These are phyloP conservation scores for Malassezia cuniculi DNA, from an alignment of 1,284 basidiomycete species.

Conservation along the genomic window DNA sequence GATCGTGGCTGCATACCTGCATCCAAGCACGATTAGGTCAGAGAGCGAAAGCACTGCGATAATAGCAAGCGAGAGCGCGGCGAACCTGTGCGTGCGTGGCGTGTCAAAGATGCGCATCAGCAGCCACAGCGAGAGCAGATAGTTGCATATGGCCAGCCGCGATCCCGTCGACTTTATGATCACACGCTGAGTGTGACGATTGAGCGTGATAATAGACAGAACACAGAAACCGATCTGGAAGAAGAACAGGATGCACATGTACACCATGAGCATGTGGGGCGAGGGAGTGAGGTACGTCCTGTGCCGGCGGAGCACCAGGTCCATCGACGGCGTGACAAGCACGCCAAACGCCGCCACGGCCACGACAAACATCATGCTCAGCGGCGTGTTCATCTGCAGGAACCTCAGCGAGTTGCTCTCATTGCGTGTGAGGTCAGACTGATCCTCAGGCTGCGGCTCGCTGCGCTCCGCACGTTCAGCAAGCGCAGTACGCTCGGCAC, in stretches of 20 bases:
- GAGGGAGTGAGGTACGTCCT: conserved; percentile 10
- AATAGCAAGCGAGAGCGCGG: conserved; percentile 21
- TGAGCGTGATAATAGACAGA: conserved; percentile 7
- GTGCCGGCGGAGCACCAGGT: conserved; percentile 9
- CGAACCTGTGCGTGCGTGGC: conserved; percentile 20
- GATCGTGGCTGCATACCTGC: conserved; percentile 39
- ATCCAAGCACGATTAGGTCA: conserved; percentile 24
- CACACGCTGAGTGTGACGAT: conserved; percentile 10
- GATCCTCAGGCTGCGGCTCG: no score
- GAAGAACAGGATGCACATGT: conserved; percentile 5
- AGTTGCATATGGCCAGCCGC: conserved; percentile 65
- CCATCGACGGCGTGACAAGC: conserved; percentile 9
- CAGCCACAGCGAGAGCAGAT: conserved; percentile 69
- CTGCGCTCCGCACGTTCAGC: no score
- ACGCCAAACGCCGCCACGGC: conserved; percentile 5
- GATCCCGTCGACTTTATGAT: conserved; percentile 48
- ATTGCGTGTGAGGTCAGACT: not conserved
- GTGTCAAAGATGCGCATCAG: conserved; percentile 57
- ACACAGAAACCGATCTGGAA: conserved; percentile 12
- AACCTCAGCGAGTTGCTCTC: conserved; percentile 7
- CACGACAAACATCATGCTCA: conserved; percentile 9
- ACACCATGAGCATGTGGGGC: conserved; percentile 7
- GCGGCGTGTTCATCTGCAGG: conserved; percentile 14
- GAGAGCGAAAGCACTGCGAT: conserved; percentile 26
- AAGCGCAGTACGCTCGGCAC: not conserved